Conservation (phyloP, 257 asterid species). For the Nicotiana attenuata region DNA sequence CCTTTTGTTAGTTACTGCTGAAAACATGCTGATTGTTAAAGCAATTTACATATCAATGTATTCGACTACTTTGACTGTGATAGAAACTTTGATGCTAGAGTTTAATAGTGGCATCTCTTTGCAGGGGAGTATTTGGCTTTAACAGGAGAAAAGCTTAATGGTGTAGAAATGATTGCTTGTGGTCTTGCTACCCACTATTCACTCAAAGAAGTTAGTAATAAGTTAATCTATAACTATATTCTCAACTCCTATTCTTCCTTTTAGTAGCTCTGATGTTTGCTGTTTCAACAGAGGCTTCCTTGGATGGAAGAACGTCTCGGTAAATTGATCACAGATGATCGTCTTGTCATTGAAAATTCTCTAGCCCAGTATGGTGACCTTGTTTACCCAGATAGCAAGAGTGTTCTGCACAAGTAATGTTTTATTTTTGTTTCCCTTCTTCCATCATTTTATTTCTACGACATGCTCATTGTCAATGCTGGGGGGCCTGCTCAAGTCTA, state of each 20-base stretch:
- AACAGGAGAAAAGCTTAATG: constrained; percentile 84
- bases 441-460: background rate
- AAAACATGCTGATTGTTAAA: background rate
- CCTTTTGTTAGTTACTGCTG: background rate
- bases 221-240: constrained; percentile 18
- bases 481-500: background rate
- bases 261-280: background rate
- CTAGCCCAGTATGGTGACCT: constrained; percentile 86
- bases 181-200: constrained; percentile 95
- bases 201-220: constrained; percentile 50
- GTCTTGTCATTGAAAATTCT: constrained; percentile 73
- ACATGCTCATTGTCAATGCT: background rate
- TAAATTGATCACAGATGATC: constrained; percentile 77
- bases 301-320: constrained; percentile 92
- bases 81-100: background rate
- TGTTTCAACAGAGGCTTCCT: constrained; percentile 69
- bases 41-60: background rate
- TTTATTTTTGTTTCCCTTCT: constrained; percentile 9
- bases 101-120: constrained; percentile 12
- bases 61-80: background rate
- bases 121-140: constrained; percentile 96
- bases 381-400: constrained; percentile 68
- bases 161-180: constrained; percentile 88
- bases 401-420: constrained; percentile 67
- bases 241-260: background rate